A percentile compares a stretch with the other conserved stretches of the same genome.
phyloP scores from a whole-genome alignment of 2,329 filamentous ascomycete genomes.

The Clarireedia paspali region DNA sequence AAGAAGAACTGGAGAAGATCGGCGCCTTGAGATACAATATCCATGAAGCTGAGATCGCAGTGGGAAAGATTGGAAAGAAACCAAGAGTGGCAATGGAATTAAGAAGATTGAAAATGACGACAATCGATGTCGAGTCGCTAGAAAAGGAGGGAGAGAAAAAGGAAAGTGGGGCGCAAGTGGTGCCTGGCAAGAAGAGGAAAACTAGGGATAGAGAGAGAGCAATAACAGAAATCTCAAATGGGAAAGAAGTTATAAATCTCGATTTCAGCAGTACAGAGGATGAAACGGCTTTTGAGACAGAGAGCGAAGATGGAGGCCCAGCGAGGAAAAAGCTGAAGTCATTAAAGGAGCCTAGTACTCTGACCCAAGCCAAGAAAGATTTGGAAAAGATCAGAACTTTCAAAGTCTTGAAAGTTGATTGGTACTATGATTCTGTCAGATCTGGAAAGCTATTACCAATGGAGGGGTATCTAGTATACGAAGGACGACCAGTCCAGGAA shows the following conservation, averaged over 20 bases:
- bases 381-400: neutral
- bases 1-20: constrained; percentile 48
- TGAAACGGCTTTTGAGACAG: constrained; percentile 24
- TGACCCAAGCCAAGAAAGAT: neutral
- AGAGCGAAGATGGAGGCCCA: neutral
- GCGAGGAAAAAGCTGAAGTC: constrained; percentile 7
- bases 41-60: constrained; percentile 59
- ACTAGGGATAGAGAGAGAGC: constrained; percentile 33
- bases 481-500: constrained; percentile 31
- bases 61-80: constrained; percentile 65
- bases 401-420: constrained; percentile 50
- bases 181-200: neutral
- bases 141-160: neutral
- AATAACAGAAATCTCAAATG: constrained; percentile 15
- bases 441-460: constrained; percentile 39
- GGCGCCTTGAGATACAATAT: constrained; percentile 59
- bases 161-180: neutral
- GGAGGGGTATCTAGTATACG: constrained; percentile 46
- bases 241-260: constrained; percentile 16
- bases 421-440: constrained; percentile 48
- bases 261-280: constrained; percentile 31
- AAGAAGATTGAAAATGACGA: neutral
- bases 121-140: neutral
- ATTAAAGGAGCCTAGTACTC: neutral
- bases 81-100: constrained; percentile 46